phyloP scores from a whole-genome alignment of 2,329 filamentous ascomycete species.

The Ceratocystis cacaofunesta region DNA sequence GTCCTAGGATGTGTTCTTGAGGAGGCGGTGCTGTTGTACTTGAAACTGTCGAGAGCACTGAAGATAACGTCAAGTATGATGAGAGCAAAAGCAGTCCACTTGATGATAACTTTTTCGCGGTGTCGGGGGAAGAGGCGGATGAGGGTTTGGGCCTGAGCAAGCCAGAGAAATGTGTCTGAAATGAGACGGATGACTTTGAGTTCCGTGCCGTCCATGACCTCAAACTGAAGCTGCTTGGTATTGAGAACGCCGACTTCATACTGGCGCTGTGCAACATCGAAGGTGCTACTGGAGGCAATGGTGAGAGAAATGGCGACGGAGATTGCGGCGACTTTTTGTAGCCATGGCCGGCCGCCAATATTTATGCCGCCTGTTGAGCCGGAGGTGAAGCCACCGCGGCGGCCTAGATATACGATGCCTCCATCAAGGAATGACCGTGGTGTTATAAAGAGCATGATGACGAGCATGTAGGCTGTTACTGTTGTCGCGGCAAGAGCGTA shows the following conservation, averaged over 20 bases:
- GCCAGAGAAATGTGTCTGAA: constrained; percentile 91
- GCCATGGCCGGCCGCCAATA: constrained; percentile 81
- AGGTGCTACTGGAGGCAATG: constrained; percentile 84
- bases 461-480: constrained; percentile 77
- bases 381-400: constrained; percentile 74
- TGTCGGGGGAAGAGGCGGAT: constrained; percentile 92
- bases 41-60: constrained; percentile 78
- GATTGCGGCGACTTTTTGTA: constrained; percentile 68
- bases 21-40: constrained; percentile 39
- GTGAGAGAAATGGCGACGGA: constrained; percentile 74
- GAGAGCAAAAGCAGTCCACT: constrained; percentile 91
- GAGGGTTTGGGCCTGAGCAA: constrained; percentile 90
- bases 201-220: constrained; percentile 71
- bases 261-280: constrained; percentile 66
- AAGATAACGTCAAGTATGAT: constrained; percentile 86
- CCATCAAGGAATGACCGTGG: constrained; percentile 87
- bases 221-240: constrained; percentile 55
- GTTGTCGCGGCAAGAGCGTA: constrained; percentile 88
- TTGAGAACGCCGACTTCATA: constrained; percentile 70
- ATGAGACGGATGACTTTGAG: constrained; percentile 84
- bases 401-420: constrained; percentile 64
- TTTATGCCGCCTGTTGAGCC: constrained; percentile 65
- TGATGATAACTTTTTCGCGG: constrained; percentile 95
- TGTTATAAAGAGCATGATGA: constrained; percentile 87
- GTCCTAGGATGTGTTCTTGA: constrained; percentile 44